phyloP scores from a whole-genome alignment of 495 filamentous ascomycete genomes.

The Lentithecium fluviatile region DNA sequence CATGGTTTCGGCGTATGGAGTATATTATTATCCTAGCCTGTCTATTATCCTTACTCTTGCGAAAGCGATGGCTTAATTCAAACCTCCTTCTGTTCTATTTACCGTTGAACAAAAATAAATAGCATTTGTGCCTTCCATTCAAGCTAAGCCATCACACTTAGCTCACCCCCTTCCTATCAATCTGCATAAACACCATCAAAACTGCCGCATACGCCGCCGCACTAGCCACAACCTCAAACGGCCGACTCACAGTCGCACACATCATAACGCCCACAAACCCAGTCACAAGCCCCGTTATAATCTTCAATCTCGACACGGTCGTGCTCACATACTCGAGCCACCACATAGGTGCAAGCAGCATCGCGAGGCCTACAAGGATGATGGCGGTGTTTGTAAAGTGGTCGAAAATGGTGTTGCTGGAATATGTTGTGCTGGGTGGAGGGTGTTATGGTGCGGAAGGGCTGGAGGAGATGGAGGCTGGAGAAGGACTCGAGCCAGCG shows the following conservation, averaged over 20 bases:
- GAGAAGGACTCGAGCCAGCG: constrained; percentile 3
- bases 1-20: no score
- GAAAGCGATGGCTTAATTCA: no score
- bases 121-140: no score
- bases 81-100: no score
- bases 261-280: constrained; percentile 23
- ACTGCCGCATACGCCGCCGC: constrained; percentile 22
- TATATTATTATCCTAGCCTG: no score
- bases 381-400: constrained; percentile 14
- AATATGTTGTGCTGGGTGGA: background rate
- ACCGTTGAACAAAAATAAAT: no score
- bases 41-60: no score
- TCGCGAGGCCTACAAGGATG: constrained; percentile 2
- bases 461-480: background rate
- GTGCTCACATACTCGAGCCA: constrained; percentile 17
- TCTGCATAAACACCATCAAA: constrained; percentile 26
- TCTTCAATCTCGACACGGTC: background rate
- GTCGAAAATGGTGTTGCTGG: constrained; percentile 3
- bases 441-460: constrained; percentile 3
- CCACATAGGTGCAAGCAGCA: constrained; percentile 28
- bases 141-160: no score
- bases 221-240: constrained; percentile 19
- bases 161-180: background rate
- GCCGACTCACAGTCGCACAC: constrained; percentile 6
- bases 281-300: constrained; percentile 19